A percentile compares a stretch with the other conserved stretches of the same genome.
These are phyloP conservation scores for Erysimum cheiri DNA, from an alignment of 441 rosid species.

Conservation along the genomic window DNA sequence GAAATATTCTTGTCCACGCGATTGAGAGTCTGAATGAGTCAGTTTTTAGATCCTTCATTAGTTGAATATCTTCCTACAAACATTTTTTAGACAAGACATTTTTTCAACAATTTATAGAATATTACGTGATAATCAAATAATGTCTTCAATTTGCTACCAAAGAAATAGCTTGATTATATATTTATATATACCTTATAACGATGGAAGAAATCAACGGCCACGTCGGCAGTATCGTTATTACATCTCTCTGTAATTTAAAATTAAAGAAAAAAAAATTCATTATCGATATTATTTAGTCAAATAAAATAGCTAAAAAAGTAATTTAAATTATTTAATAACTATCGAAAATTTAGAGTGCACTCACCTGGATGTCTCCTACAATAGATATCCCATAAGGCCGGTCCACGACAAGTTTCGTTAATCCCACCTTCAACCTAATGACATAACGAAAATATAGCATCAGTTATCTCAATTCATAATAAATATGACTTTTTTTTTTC, in stretches of 20 bases:
- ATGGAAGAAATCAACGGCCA: conserved; percentile 37
- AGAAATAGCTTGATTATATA: neutral
- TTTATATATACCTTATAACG: conserved; percentile 32
- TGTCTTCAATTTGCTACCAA: too few species aligned
- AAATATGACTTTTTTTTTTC: neutral
- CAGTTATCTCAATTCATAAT: too few species aligned
- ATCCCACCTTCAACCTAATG: conserved; percentile 67
- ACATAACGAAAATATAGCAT: conserved; percentile 1
- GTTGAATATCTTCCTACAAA: conserved; percentile 34
- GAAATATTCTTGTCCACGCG: conserved; percentile 37
- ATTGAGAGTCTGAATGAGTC: conserved; percentile 36
- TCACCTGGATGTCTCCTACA: conserved; percentile 53
- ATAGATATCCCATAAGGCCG: conserved; percentile 59
- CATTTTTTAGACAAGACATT: conserved; percentile 20
- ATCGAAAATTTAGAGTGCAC: neutral
- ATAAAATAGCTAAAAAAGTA: too few species aligned
- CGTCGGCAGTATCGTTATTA: conserved; percentile 10
- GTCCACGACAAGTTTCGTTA: conserved; percentile 49
- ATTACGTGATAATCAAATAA: neutral
- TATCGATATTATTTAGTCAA: neutral
- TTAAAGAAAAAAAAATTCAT: neutral
- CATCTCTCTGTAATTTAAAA: conserved; percentile 13
- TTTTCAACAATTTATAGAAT: neutral
- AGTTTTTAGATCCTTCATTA: conserved; percentile 33
- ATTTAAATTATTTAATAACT: too few species aligned